These are phyloP conservation scores for Juncus effusus DNA, from an alignment of 176 grass and related monocot genomes.

Conservation along the genomic window DNA sequence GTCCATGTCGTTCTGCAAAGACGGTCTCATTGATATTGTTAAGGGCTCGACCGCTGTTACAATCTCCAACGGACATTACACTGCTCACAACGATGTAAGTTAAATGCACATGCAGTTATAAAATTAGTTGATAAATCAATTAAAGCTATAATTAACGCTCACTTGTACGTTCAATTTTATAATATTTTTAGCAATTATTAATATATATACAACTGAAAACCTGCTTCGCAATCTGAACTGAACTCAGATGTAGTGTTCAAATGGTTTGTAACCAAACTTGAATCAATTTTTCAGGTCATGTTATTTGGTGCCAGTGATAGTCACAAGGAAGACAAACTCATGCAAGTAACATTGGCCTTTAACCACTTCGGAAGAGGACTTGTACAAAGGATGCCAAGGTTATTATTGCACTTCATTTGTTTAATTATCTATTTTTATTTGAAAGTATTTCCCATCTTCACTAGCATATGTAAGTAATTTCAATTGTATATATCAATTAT, in stretches of 20 bases:
- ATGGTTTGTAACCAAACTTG: not conserved
- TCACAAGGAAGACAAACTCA: constrained; percentile 39
- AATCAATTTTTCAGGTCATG: constrained; percentile 43
- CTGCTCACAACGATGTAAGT: constrained; percentile 64
- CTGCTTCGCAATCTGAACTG: too few relatives aligned
- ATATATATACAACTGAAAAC: too few relatives aligned
- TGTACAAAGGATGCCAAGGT: constrained; percentile 79
- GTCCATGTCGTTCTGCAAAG: constrained; percentile 60
- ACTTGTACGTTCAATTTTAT: too few relatives aligned
- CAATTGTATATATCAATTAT: not conserved
- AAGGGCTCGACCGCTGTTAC: constrained; percentile 57
- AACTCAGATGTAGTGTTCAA: too few relatives aligned
- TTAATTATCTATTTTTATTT: not conserved
- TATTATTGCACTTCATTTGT: not conserved
- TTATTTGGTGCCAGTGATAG: constrained; percentile 59
- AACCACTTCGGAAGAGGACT: constrained; percentile 83
- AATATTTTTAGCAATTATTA: too few relatives aligned
- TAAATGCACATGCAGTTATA: not conserved
- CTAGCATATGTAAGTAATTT: not conserved
- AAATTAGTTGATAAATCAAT: not conserved
- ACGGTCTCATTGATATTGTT: constrained; percentile 60
- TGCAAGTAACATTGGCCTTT: constrained; percentile 75
- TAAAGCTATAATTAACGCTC: not conserved
- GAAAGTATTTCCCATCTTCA: not conserved
- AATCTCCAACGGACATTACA: constrained; percentile 71